Percentiles rank a stretch among this genome's conserved stretches.
Evolutionary conservation across 2,329 filamentous ascomycete genomes (phyloP).

Genomic region (Coniochaeta sp.): DNA sequence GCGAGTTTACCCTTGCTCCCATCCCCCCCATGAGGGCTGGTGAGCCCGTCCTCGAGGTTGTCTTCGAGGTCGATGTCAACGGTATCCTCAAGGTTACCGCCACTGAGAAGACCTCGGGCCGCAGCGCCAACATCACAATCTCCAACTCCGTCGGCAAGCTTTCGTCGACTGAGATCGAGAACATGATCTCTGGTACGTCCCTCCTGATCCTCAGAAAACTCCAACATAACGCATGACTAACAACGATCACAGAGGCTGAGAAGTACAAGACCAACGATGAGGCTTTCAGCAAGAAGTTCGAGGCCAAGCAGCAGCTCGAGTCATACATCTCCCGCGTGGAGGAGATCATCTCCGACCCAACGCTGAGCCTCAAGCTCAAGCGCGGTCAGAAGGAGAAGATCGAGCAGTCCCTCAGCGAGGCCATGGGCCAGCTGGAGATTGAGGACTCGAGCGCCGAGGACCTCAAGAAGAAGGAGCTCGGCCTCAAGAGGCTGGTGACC

Average conservation of each 20-base stretch:
- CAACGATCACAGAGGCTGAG: slow-evolving; percentile 62
- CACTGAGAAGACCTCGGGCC: slow-evolving; percentile 97
- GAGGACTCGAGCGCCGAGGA: slow-evolving; percentile 88
- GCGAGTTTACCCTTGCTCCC: slow-evolving; percentile 93
- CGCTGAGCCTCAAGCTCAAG: slow-evolving; percentile 95
- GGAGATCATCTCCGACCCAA: slow-evolving; percentile 97
- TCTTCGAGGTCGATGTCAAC: slow-evolving; percentile 99
- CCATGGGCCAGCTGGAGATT: slow-evolving; percentile 95
- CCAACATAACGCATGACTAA: not conserved
- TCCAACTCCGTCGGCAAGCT: slow-evolving; percentile 99
- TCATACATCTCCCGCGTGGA: slow-evolving; percentile 98
- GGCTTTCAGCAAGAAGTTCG: slow-evolving; percentile 98
- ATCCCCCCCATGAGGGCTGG: slow-evolving; percentile 85
- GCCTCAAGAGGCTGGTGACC: slow-evolving; percentile 94
- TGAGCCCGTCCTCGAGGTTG: slow-evolving; percentile 92
- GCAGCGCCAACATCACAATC: slow-evolving; percentile 99
- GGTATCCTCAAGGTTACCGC: slow-evolving; percentile 99
- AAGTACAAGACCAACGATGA: slow-evolving; percentile 99
- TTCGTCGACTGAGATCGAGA: slow-evolving; percentile 88
- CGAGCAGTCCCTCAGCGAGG: slow-evolving; percentile 90
- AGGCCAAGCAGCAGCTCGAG: slow-evolving; percentile 98
- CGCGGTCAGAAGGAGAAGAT: slow-evolving; percentile 99
- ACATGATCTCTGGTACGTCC: slow-evolving; percentile 77
- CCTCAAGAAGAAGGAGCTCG: slow-evolving; percentile 99
- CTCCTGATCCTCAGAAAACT: not conserved